phyloP scores from a whole-genome alignment of 2,329 filamentous ascomycete genomes.

The Trichoderma lentiforme region DNA sequence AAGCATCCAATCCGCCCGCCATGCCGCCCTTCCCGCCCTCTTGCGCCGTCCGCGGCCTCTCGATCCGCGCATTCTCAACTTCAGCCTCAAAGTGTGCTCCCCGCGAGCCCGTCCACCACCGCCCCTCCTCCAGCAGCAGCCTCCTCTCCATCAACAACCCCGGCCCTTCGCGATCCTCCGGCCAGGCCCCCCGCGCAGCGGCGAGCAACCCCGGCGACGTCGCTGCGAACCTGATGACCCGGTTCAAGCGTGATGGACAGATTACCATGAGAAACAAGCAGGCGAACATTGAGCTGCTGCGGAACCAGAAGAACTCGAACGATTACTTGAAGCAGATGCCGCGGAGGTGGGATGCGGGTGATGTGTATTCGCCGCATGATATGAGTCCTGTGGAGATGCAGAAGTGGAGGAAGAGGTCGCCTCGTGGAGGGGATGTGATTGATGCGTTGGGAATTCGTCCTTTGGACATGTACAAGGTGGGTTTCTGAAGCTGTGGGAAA shows the following conservation, averaged over 20 bases:
- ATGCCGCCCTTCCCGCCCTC: conserved; percentile 43
- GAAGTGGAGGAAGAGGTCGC: conserved; percentile 68
- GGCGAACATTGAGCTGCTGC: conserved; percentile 37
- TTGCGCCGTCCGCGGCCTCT: conserved; percentile 24
- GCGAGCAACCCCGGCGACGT: conserved; percentile 24
- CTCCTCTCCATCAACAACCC: conserved; percentile 23
- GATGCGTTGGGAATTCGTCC: conserved; percentile 79
- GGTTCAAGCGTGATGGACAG: conserved; percentile 25
- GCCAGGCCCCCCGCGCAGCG: conserved; percentile 12
- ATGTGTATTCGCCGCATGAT: conserved; percentile 90
- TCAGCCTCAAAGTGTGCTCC: conserved; percentile 26
- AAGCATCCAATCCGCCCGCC: neutral
- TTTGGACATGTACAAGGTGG: conserved; percentile 80
- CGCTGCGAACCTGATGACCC: conserved; percentile 29
- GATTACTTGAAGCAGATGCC: conserved; percentile 63
- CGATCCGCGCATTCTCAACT: conserved; percentile 31
- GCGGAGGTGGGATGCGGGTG: conserved; percentile 71
- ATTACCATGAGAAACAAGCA: conserved; percentile 29
- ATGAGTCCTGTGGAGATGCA: conserved; percentile 71
- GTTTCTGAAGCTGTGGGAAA: neutral
- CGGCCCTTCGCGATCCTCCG: neutral
- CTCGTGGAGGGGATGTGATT: conserved; percentile 66
- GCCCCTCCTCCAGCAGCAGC: conserved; percentile 24
- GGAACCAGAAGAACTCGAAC: conserved; percentile 40
- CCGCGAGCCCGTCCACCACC: conserved; percentile 21